phyloP scores from a whole-genome alignment of 176 grass and related monocot species.

The Zoysia japonica region DNA sequence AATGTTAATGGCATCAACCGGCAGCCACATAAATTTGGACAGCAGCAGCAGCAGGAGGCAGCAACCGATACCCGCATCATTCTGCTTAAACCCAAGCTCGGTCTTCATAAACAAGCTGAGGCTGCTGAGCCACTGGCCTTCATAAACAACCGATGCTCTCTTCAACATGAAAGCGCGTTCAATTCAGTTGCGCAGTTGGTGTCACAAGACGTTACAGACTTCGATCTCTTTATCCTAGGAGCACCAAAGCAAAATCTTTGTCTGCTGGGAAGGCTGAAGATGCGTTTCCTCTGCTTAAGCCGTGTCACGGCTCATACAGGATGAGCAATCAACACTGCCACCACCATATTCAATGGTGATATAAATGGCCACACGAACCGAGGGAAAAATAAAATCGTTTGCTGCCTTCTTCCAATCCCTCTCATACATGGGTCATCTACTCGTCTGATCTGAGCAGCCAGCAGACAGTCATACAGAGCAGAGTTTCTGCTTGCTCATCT shows the following conservation, averaged over 20 bases:
- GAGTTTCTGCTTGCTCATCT: not conserved
- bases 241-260: too few species aligned
- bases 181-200: too few species aligned
- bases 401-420: conserved; percentile 17
- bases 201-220: too few species aligned
- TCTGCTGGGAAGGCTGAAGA: not conserved
- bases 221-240: not conserved
- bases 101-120: not conserved
- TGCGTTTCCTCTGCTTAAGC: not conserved
- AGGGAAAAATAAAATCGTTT: conserved; percentile 5
- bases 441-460: too few species aligned
- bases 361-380: conserved; percentile 27
- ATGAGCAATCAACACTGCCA: conserved; percentile 14
- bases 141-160: conserved; percentile 4
- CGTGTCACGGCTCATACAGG: not conserved
- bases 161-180: not conserved
- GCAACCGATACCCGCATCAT: conserved; percentile 16
- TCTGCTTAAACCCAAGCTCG: not conserved
- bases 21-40: conserved; percentile 54
- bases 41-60: conserved; percentile 17
- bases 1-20: conserved; percentile 35
- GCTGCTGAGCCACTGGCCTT: not conserved
- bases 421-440: not conserved
- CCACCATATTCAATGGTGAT: conserved; percentile 17
- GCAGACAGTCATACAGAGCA: not conserved